phyloP scores from a whole-genome alignment of 768 basidiomycete genomes.

The Chalciporus piperatus region DNA sequence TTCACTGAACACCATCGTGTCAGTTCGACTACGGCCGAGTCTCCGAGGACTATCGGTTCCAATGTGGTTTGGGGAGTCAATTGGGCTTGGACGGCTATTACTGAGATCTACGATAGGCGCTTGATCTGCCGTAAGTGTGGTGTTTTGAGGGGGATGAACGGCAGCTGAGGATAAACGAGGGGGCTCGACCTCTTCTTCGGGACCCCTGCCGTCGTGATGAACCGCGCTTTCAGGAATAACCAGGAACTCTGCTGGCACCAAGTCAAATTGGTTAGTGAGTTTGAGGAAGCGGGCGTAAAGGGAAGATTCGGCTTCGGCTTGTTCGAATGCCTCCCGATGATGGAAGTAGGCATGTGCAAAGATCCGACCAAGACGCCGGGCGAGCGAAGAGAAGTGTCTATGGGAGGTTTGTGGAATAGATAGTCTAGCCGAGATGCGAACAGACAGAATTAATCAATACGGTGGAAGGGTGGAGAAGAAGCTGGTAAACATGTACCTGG shows the following conservation, averaged over 20 bases:
- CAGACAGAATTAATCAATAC: constrained; percentile 11
- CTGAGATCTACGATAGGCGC: constrained; percentile 5
- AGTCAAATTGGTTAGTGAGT: constrained; percentile 72
- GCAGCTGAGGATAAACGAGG: constrained; percentile 41
- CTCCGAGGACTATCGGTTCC: constrained; percentile 42
- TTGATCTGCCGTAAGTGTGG: constrained; percentile 8
- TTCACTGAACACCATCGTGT: constrained; percentile 71
- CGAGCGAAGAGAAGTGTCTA: constrained; percentile 87
- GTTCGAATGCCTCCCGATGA: constrained; percentile 88
- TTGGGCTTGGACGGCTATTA: constrained; percentile 18
- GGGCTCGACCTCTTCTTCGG: constrained; percentile 35
- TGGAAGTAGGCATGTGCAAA: constrained; percentile 97
- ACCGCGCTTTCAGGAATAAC: constrained; percentile 61
- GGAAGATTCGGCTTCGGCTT: constrained; percentile 86
- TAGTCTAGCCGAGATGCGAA: constrained; percentile 45
- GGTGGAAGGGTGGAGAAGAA: constrained; percentile 22
- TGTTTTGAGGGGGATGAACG: constrained; percentile 30
- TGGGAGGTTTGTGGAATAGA: constrained; percentile 78
- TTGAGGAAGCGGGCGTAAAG: constrained; percentile 89
- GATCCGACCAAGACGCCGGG: constrained; percentile 87
- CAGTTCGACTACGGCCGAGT: constrained; percentile 57
- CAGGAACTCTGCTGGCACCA: constrained; percentile 81
- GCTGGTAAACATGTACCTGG: constrained; percentile 52
- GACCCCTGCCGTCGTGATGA: constrained; percentile 26
- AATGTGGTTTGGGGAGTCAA: constrained; percentile 12